These are phyloP conservation scores for Fermentozyma sake DNA, from an alignment of 1,139 yeast genomes.

Conservation along the genomic window DNA sequence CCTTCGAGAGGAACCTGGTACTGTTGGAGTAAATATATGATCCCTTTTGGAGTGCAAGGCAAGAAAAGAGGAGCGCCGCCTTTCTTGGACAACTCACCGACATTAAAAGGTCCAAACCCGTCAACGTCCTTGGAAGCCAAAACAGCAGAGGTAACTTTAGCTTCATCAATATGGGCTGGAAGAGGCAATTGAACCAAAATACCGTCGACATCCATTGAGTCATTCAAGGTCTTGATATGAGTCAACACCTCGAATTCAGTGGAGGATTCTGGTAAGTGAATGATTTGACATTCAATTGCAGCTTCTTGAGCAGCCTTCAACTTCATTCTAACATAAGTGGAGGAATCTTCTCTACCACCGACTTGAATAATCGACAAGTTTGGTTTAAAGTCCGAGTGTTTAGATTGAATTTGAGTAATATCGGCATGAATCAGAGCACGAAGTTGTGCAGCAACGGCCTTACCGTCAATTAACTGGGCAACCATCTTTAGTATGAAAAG, in stretches of 20 bases:
- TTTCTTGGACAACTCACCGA: slow-evolving; percentile 87
- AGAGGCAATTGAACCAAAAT: slow-evolving; percentile 88
- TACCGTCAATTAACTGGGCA: slow-evolving; percentile 60
- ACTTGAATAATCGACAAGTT: slow-evolving; percentile 83
- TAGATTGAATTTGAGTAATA: slow-evolving; percentile 49
- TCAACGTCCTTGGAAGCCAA: slow-evolving; percentile 85
- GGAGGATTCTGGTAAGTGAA: slow-evolving; percentile 60
- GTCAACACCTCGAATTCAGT: slow-evolving; percentile 57
- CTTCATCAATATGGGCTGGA: slow-evolving; percentile 78
- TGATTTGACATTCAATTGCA: slow-evolving; percentile 64
- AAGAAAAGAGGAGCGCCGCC: slow-evolving; percentile 81
- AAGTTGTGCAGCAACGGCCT: slow-evolving; percentile 57
- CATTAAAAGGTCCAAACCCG: slow-evolving; percentile 87
- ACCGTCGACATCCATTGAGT: slow-evolving; percentile 73
- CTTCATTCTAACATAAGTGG: slow-evolving; percentile 94
- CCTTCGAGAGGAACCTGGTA: slow-evolving; percentile 66
- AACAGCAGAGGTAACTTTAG: slow-evolving; percentile 73
- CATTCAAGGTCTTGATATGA: slow-evolving; percentile 60
- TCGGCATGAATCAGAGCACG: slow-evolving; percentile 50
- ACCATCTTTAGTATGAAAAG: slow-evolving; percentile 17
- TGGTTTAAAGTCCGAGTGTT: slow-evolving; percentile 66
- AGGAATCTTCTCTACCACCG: slow-evolving; percentile 84
- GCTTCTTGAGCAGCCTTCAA: slow-evolving; percentile 88
- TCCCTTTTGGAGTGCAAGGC: slow-evolving; percentile 97
- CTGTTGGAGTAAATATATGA: slow-evolving; percentile 68